Conservation (phyloP, 1,284 basidiomycete genomes). For the Quambalaria eucalypti region DNA sequence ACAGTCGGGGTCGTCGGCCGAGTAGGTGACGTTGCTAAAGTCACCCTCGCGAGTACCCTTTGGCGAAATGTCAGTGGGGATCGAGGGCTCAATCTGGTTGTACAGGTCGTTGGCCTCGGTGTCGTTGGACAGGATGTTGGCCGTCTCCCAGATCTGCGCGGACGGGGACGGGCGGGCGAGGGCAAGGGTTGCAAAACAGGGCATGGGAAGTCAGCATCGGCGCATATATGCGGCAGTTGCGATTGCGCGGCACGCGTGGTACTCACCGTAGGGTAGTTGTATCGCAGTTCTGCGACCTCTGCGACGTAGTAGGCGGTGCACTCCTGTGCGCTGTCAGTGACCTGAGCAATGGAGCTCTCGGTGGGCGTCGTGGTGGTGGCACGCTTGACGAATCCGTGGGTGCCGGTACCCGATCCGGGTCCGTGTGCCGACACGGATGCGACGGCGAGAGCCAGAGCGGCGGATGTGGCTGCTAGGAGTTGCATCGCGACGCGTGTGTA, state of each 20-base stretch:
- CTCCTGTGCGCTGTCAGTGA: slow-evolving; percentile 15
- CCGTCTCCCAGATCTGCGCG: slow-evolving; percentile 48
- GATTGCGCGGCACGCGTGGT: too few relatives aligned
- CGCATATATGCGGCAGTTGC: too few relatives aligned
- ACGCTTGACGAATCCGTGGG: too few relatives aligned
- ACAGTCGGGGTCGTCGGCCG: slow-evolving; percentile 10
- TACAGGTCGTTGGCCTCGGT: slow-evolving; percentile 45
- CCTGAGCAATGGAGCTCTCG: slow-evolving; percentile 21
- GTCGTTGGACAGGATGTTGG: slow-evolving; percentile 47
- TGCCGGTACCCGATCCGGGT: too few relatives aligned
- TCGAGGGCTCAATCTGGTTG: slow-evolving; percentile 41
- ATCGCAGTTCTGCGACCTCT: slow-evolving; percentile 22
- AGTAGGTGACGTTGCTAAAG: slow-evolving; percentile 8
- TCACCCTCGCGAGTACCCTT: slow-evolving; percentile 36
- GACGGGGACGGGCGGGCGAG: slow-evolving; percentile 42
- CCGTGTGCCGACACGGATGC: too few relatives aligned
- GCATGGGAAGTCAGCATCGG: too few relatives aligned
- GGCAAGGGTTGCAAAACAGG: too few relatives aligned
- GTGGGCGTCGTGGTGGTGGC: slow-evolving; percentile 7
- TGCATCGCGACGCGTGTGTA: too few relatives aligned
- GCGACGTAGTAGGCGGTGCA: slow-evolving; percentile 31
- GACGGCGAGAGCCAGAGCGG: too few relatives aligned
- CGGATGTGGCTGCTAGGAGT: too few relatives aligned
- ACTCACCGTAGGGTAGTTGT: slow-evolving; percentile 24
- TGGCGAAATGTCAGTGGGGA: slow-evolving; percentile 44